phyloP scores from a whole-genome alignment of 257 asterid genomes.

The Paraleonurus japonicus region DNA sequence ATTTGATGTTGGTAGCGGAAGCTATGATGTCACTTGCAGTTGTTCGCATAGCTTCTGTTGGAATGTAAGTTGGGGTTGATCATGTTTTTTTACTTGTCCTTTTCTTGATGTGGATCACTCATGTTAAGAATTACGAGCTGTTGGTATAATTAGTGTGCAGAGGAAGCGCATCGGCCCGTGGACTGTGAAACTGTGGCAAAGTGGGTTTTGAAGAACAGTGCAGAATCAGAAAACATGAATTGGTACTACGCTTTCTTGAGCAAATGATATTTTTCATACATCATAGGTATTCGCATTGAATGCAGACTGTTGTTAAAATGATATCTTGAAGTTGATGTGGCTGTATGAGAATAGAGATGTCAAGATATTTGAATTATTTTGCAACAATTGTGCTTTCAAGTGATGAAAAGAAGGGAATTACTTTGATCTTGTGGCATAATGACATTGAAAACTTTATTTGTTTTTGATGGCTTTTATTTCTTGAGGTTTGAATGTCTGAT shows the following conservation, averaged over 20 bases:
- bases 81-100: slow-evolving; percentile 19
- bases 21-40: slow-evolving; percentile 88
- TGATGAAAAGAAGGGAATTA: neutral
- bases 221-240: slow-evolving; percentile 99
- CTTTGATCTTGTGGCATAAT: neutral
- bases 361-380: neutral
- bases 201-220: slow-evolving; percentile 95
- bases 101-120: slow-evolving; percentile 20
- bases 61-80: slow-evolving; percentile 69
- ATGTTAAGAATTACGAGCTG: slow-evolving; percentile 23
- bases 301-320: neutral
- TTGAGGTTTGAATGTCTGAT: neutral
- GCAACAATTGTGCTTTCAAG: neutral
- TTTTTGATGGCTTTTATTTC: neutral
- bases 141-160: slow-evolving; percentile 70
- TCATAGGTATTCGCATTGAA: neutral
- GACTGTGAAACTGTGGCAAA: slow-evolving; percentile 89
- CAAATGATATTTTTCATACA: neutral
- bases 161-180: slow-evolving; percentile 99
- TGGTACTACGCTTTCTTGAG: slow-evolving; percentile 49
- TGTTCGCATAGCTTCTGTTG: slow-evolving; percentile 94
- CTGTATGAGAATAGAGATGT: neutral
- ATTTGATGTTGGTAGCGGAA: slow-evolving; percentile 89
- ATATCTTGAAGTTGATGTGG: neutral
- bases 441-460: neutral